phyloP scores from a whole-genome alignment of 2,329 filamentous ascomycete species.

The Verticillium nubilum region DNA sequence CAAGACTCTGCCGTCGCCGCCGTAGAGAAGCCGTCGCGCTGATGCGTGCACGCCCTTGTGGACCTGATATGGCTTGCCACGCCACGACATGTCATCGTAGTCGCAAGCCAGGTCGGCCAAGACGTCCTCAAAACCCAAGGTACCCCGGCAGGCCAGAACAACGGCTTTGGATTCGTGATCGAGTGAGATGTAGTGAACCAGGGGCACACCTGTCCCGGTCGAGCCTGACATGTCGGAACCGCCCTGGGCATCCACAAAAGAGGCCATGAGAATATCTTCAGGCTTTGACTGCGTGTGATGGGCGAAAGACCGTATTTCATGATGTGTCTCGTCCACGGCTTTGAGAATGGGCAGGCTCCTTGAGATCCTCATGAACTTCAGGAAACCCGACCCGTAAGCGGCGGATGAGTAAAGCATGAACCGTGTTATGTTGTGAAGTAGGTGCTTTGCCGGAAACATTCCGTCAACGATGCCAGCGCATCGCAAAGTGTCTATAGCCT shows the following conservation, averaged over 20 bases:
- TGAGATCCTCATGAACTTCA: conserved; percentile 57
- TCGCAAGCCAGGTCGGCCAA: conserved; percentile 71
- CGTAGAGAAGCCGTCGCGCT: conserved; percentile 60
- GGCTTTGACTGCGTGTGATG: conserved; percentile 55
- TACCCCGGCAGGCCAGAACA: conserved; percentile 67
- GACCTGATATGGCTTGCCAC: conserved; percentile 60
- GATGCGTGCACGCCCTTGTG: conserved; percentile 73
- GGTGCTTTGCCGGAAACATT: conserved; percentile 53
- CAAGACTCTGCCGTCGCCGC: conserved; percentile 61
- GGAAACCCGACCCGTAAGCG: conserved; percentile 58
- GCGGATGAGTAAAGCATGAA: conserved; percentile 65
- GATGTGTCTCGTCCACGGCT: conserved; percentile 44
- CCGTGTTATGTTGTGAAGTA: conserved; percentile 56
- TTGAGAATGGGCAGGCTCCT: conserved; percentile 38
- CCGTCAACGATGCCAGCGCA: conserved; percentile 50
- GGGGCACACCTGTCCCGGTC: conserved; percentile 60
- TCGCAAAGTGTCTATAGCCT: conserved; percentile 42
- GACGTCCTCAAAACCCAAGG: conserved; percentile 68
- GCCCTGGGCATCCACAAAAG: conserved; percentile 64
- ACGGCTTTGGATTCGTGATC: conserved; percentile 68
- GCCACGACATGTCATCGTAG: conserved; percentile 61
- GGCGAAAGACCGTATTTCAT: conserved; percentile 58
- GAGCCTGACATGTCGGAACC: conserved; percentile 60
- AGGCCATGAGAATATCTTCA: conserved; percentile 59
- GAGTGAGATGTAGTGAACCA: conserved; percentile 68